phyloP scores from a whole-genome alignment of 2,329 filamentous ascomycete species.

The Sarocladium strictum region DNA sequence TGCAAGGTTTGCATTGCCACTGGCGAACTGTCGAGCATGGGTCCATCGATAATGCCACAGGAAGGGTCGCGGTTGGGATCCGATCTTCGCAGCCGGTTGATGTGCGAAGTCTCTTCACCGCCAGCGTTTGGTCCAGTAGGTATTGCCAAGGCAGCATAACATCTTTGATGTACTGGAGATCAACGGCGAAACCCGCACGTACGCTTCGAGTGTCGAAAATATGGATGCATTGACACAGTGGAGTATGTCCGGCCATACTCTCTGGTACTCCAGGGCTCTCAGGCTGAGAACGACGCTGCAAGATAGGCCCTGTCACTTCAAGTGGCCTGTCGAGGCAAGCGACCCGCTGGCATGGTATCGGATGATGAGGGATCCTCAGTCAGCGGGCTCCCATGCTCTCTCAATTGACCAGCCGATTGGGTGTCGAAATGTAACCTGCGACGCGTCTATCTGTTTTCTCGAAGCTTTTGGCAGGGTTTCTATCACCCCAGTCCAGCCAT shows the following conservation, averaged over 20 bases:
- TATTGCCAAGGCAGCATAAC: neutral
- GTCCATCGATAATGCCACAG: neutral
- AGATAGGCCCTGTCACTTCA: neutral
- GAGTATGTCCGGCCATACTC: neutral
- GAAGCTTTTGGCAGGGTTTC: neutral
- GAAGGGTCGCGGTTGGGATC: neutral
- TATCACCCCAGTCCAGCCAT: too few relatives aligned
- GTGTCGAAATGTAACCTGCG: neutral
- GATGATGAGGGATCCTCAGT: neutral
- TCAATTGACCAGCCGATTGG: neutral
- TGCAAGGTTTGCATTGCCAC: neutral
- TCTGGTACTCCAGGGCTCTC: neutral
- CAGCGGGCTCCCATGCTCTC: neutral
- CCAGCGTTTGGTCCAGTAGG: too few relatives aligned
- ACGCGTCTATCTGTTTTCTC: slow-evolving; percentile 2
- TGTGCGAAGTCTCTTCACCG: neutral
- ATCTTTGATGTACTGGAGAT: neutral
- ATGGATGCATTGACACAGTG: neutral
- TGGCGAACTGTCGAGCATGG: neutral
- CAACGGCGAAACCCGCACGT: neutral
- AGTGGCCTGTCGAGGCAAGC: neutral
- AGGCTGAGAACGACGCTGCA: slow-evolving; percentile 1
- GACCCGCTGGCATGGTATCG: slow-evolving; percentile 3
- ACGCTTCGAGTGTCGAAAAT: neutral
- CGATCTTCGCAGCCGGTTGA: neutral